Conservation (phyloP, 225 moss, liverwort and hornwort species). For the Pseudisothecium myosuroides region DNA sequence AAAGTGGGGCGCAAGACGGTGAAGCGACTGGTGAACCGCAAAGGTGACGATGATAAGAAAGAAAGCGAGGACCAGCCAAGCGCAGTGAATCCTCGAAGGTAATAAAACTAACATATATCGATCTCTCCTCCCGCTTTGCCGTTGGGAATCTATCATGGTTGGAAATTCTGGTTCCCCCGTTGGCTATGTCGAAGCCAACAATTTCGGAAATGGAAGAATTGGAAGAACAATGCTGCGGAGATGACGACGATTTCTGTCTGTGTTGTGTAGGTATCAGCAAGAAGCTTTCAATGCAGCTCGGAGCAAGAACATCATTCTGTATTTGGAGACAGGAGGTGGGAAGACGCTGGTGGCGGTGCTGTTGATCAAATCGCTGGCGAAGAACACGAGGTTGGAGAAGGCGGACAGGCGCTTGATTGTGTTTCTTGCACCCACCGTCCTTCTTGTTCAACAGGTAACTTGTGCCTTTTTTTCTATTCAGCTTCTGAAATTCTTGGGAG, state of each 20-base stretch:
- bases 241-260: not conserved
- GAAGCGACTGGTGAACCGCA: not conserved
- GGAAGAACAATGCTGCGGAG: not conserved
- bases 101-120: not conserved
- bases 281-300: conserved; percentile 69
- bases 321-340: conserved; percentile 83
- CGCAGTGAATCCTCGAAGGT: conserved; percentile 42
- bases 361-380: conserved; percentile 65
- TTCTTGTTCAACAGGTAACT: conserved; percentile 75
- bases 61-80: not conserved
- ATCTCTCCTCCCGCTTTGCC: not conserved
- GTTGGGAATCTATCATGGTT: not conserved
- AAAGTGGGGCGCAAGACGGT: conserved; percentile 30
- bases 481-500: not conserved
- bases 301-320: conserved; percentile 63
- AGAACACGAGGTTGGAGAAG: conserved; percentile 34
- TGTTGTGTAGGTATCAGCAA: conserved; percentile 64
- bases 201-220: not conserved
- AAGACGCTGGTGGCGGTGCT: conserved; percentile 93
- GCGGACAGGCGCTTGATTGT: conserved; percentile 68
- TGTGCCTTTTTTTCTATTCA: not conserved
- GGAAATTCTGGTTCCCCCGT: not conserved
- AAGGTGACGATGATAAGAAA: not conserved
- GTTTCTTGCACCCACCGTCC: conserved; percentile 85
- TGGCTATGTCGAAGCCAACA: not conserved